Evolutionary conservation across 2,329 filamentous ascomycete species (phyloP), one percentile per base, ranked within the genome.

Genomic region (Corinectria fuckeliana): DNA sequence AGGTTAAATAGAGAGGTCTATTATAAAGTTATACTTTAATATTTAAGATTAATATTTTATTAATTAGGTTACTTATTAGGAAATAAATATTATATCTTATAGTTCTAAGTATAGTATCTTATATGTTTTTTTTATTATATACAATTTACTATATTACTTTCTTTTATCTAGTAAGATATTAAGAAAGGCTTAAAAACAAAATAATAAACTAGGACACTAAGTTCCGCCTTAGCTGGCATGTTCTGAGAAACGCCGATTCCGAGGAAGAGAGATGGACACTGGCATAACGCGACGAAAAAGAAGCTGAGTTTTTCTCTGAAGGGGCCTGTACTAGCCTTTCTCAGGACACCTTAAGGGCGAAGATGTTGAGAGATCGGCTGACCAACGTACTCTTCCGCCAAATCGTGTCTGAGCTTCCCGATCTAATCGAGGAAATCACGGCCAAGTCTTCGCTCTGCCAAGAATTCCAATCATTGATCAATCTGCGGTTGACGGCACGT

Each of bases 331-430:
- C 64, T 0, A 36, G 64, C 0, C 61, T 83, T 1, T 58, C 72
- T 3, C 62, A 70, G 67, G 75, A 8, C n/a, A n/a, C n/a, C n/a
- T 60, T 84, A 0, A 86, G 87, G 1, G 79, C 88, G 14, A 69
- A 75, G 2, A 63, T 77, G 0, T 72, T 89, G 11, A 77, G 80
- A 23, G 62, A 65, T 0, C 78, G 81, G 1, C 75, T 90, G 0
- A 86, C 84, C 61, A 72, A 77, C 1, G 68, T 89, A 0, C 74
- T 88, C 2, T 70, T 77, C 4, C 60, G 74, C 1, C 81, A 85
- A 50, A 83, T 86, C 18, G 63, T 76, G 0, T 49, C 61, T 1
- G 76, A 85, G 36, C 72, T 86, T 1, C 81, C 83, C 0, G 72
- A 71, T 21, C 63, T 83, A n/a, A 72, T 81, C 6, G 45, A 65